Conservation (phyloP, 2,329 filamentous ascomycete genomes). For the Colletotrichum shisoi region DNA sequence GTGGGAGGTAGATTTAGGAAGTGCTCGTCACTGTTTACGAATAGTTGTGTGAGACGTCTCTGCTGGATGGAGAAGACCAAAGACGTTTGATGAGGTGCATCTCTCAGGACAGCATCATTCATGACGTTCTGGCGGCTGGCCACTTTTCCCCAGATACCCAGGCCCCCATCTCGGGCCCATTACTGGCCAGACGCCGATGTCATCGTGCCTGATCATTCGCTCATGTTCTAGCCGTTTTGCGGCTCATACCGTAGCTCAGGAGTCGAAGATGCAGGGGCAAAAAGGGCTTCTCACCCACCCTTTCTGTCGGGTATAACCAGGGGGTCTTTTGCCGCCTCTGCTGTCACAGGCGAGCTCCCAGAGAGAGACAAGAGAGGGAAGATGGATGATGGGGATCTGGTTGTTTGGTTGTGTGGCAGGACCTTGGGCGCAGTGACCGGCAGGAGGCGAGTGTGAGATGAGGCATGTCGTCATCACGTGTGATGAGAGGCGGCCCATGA, state of each 20-base stretch:
- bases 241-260: constrained; percentile 10
- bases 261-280: constrained; percentile 24
- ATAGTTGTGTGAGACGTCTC: background rate
- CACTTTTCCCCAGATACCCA: constrained; percentile 14
- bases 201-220: constrained; percentile 20
- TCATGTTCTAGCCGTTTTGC: constrained; percentile 15
- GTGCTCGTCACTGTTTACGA: constrained; percentile 1
- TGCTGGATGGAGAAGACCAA: background rate
- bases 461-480: constrained; percentile 40
- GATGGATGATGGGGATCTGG: background rate
- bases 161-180: constrained; percentile 21
- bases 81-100: background rate
- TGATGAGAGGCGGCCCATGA: constrained; percentile 22
- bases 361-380: background rate
- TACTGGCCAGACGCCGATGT: constrained; percentile 20
- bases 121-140: constrained; percentile 27
- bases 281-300: background rate
- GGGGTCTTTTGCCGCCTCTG: constrained; percentile 27
- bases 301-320: constrained; percentile 2
- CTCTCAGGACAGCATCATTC: constrained; percentile 24
- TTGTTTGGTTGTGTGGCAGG: constrained; percentile 11
- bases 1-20: background rate
- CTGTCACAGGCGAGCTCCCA: constrained; percentile 21
- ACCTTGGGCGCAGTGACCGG: constrained; percentile 27
- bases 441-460: constrained; percentile 24